phyloP scores from a whole-genome alignment of 805 yeast genomes.

The Ascoidea asiatica region DNA sequence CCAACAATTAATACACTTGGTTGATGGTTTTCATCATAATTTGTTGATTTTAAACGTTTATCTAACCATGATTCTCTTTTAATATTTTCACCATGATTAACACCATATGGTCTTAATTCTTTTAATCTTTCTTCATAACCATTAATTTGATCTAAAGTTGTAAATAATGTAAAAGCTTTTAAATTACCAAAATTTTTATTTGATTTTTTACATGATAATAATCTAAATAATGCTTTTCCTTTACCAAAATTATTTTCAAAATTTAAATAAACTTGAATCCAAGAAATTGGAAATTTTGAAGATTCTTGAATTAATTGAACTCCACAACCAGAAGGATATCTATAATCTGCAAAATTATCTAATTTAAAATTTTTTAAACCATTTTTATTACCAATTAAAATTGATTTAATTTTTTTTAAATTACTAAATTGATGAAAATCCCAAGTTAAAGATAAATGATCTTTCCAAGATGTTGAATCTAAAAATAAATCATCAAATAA shows the following conservation, averaged over 20 bases:
- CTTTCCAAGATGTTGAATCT: too few species aligned
- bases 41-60: slow-evolving; percentile 17
- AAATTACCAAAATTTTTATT: slow-evolving; percentile 17
- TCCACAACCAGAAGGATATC: too few species aligned
- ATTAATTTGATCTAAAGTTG: slow-evolving; percentile 20
- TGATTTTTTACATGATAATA: slow-evolving; percentile 18
- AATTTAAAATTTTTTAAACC: too few species aligned
- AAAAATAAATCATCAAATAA: too few species aligned
- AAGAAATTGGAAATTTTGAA: slow-evolving; percentile 24
- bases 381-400: too few species aligned
- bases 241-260: slow-evolving; percentile 20
- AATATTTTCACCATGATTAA: slow-evolving; percentile 24
- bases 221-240: slow-evolving; percentile 20
- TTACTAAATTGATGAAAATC: too few species aligned
- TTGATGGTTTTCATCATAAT: slow-evolving; percentile 19
- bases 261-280: slow-evolving; percentile 20
- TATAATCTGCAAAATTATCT: too few species aligned
- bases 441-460: too few species aligned
- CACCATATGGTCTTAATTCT: slow-evolving; percentile 22
- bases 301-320: too few species aligned
- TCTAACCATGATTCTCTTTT: slow-evolving; percentile 27
- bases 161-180: slow-evolving; percentile 21
- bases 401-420: too few species aligned
- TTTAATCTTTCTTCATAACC: slow-evolving; percentile 21
- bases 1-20: slow-evolving; percentile 32